Base-by-base conservation (phyloP, 2,329 filamentous ascomycete species). In the Fusarium sp. region DNA sequence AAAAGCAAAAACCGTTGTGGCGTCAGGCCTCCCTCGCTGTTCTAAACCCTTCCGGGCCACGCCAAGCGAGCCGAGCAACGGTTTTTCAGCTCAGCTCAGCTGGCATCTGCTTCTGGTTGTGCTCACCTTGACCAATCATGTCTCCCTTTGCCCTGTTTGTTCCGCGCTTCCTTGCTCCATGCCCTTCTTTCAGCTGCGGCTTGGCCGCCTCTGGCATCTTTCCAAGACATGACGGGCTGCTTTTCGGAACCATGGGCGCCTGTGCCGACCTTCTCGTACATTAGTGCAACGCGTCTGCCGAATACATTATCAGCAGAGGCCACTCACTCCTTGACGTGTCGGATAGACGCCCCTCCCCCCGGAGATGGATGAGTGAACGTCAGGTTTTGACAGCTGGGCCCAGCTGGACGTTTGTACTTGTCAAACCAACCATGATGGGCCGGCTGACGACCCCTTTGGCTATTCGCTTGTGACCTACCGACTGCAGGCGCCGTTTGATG, bases 41-140 rank as follows among this genome's bases (percentile, higher is more conserved):
- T 62, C 71, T 71, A 77, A 69, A 46, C 75, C 67, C 36, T 70
- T 68, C 65, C 46, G 55, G 75, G 65, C 53, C 38, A 59, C 58
- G 67, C 73, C 69, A 76, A 77, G 75, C 64, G 67, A 69, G 62
- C 70, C 57, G 59, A 64, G 58, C 68, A 77, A 77, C 75, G 75
- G 75, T 75, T 77, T 77, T 76, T 77, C 75, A 77, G 75, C 75
- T 77, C 75, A 71, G 69, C 75, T 76, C 74, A 76, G 74, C 74
- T 77, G 61, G 60, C 57, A 66, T 67, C 67, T 71, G 53, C 38
- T 62, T 61, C 36, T 62, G 44, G 40, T 57, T 62, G 40, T 49
- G 42, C 46, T 44, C 60, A 33, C 33, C 36, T 66, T 61, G 49
- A 36, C 73, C 73, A 77, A 76, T 77, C 55, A 64, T 24, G 57